Evolutionary conservation across 257 asterid species (phyloP).

Genomic region (Osmanthus fragrans): DNA sequence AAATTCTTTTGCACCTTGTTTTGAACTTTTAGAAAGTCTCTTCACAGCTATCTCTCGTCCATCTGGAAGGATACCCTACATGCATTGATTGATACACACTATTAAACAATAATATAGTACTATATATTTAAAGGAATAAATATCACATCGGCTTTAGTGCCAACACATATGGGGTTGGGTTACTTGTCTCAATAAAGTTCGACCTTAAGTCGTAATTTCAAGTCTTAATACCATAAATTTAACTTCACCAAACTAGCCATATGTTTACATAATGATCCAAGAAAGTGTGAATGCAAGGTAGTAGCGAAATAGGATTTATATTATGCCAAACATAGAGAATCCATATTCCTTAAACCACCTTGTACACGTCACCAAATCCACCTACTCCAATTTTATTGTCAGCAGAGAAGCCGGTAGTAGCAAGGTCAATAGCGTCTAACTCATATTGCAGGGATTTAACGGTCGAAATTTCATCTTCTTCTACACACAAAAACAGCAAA

Average conservation of each 20-base stretch:
- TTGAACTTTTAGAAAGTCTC: constrained; percentile 15
- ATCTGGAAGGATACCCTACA: neutral
- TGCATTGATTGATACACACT: neutral
- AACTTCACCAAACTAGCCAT: too few relatives aligned
- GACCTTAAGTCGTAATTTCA: too few relatives aligned
- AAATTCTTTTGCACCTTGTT: constrained; percentile 15
- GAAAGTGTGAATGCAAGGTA: too few relatives aligned
- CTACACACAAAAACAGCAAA: neutral
- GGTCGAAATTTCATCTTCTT: neutral
- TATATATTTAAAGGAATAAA: too few relatives aligned
- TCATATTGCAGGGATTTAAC: neutral
- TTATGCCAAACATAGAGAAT: too few relatives aligned
- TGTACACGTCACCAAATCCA: neutral
- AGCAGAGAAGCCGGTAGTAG: neutral
- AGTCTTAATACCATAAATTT: too few relatives aligned
- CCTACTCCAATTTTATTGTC: neutral
- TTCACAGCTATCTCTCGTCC: constrained; percentile 16
- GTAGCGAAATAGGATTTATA: too few relatives aligned
- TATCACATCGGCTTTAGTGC: too few relatives aligned
- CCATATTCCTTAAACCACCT: neutral
- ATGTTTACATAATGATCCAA: too few relatives aligned
- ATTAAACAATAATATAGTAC: neutral
- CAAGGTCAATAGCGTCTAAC: neutral
- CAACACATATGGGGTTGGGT: too few relatives aligned
- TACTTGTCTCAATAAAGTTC: too few relatives aligned